Conservation (phyloP, 164 flowering plant species). For the Malania oleifera region DNA sequence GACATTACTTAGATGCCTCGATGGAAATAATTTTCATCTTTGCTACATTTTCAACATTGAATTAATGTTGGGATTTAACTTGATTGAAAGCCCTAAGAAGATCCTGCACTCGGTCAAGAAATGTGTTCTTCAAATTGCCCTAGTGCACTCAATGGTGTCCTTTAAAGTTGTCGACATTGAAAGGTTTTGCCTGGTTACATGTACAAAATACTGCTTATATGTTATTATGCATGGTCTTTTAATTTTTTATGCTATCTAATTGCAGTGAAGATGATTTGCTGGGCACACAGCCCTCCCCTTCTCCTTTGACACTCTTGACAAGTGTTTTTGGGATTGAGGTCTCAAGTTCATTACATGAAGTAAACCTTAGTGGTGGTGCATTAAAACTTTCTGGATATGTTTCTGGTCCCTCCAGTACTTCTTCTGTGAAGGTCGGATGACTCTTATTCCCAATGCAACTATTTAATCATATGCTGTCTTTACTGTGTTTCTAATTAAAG, state of each 20-base stretch:
- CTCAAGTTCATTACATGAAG: slow-evolving; percentile 36
- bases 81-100: slow-evolving; percentile 64
- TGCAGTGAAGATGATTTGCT: slow-evolving; percentile 69
- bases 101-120: slow-evolving; percentile 67
- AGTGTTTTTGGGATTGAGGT: slow-evolving; percentile 56
- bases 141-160: slow-evolving; percentile 62
- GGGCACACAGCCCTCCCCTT: slow-evolving; percentile 39
- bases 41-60: slow-evolving; percentile 10
- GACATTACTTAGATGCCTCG: too few species aligned
- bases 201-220: background rate
- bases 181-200: slow-evolving; percentile 38
- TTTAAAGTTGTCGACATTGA: slow-evolving; percentile 67
- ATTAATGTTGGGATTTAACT: slow-evolving; percentile 16
- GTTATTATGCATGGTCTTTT: slow-evolving; percentile 4
- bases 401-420: slow-evolving; percentile 41
- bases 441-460: background rate
- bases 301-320: slow-evolving; percentile 59
- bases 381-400: slow-evolving; percentile 68
- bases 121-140: slow-evolving; percentile 62
- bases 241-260: slow-evolving; percentile 5
- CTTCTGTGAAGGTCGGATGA: slow-evolving; percentile 53
- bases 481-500: slow-evolving; percentile 19
- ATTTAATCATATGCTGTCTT: background rate
- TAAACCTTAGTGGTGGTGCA: slow-evolving; percentile 45
- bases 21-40: background rate